Evolutionary conservation across 2,329 filamentous ascomycete genomes (phyloP), one percentile per base, ranked within the genome.

Genomic region (Pyricularia sp.): DNA sequence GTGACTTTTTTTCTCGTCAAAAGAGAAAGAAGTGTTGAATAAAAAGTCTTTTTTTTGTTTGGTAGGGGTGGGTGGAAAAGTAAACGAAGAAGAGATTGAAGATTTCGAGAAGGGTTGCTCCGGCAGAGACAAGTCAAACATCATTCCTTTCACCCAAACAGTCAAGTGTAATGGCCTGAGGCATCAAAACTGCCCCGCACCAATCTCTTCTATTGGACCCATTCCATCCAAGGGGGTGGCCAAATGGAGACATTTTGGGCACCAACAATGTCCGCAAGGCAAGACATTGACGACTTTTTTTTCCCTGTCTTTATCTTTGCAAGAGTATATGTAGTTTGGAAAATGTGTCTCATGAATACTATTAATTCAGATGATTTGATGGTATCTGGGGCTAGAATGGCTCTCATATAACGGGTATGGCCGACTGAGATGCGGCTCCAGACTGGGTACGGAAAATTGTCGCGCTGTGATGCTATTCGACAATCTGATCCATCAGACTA

Each of bases 1-100:
- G 59, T 28, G 59, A 63, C 59, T 63, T 63, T 63, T 63, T 63
- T 30, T 9, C 59, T 17, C 14, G 25, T 28, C 6, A 31, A 20
- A 30, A 63, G 64, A 59, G 59, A 28, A 31, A 42, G 59, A 66
- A 58, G 65, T 25, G 63, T 31, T 30, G 25, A 28, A 68, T 30
- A 36, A 65, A 26, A 65, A n/a, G 31, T 33, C 63, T 68, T 55
- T 14, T 63, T 63, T 63, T 63, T 63, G 3, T 63, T 28, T 28
- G 25, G 25, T 17, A 17, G 6, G 58, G 26, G 59, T 63, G 59
- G 25, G 59, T 59, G 36, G 68, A 61, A 61, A 65, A 50, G 65
- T 30, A 69, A 69, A 58, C 69, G 67, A 68, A 69, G 69, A 50
- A 69, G 69, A 68, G 70, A 69, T 65, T 69, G 70, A 68, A 65